Evolutionary conservation across 2,329 filamentous ascomycete genomes (phyloP), one percentile per base, ranked within the genome.

Genomic region (Neofusicoccum kwambonambiense): DNA sequence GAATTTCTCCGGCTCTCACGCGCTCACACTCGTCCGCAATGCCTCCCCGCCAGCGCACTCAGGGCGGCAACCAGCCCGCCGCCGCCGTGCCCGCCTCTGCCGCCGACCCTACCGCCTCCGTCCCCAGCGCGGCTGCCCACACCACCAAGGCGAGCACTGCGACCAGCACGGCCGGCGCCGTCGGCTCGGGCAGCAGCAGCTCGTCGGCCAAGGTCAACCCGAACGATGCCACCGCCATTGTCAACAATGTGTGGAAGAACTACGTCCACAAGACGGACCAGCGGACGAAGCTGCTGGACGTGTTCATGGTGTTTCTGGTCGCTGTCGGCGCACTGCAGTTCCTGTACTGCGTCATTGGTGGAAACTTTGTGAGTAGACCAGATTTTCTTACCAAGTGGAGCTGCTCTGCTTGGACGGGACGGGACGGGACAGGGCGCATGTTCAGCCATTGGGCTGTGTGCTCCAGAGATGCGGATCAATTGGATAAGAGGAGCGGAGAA

Each of bases 311-410:
- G 3, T 99, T 97, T 77, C 82, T 99, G 66, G 87, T 95, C 22
- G 83, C 89, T 1, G 91, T 96, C 4, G 95, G 93, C 58, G 92
- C 82, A n/a, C 77, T 98, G 72, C 95, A 99, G 80, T 98, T 99
- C 78, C 77, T 91, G 66, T 99, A 99, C 80, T 97, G 94, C 77
- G 83, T 97, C 64, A 74, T 98, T 70, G 92, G 88, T 63, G 95
- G 95, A 69, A 98, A 97, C 80, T 99, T 94, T 74, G 95, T 99
- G 86, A 68, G 92, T 86, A 54, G 7, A 34, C 8, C 13, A 1
- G 31, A 17, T 34, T 17, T 34, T 39, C n/a, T n/a, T 1, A 12
- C 9, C 8, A 3, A 1, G 15, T n/a, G 47, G 4, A 22, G 27
- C 7, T 31, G 27, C 27, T 31, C 4, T 7, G 27, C 4, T 31